Conservation (phyloP, 2,329 filamentous ascomycete genomes). For the Dactylellina drechsleri region DNA sequence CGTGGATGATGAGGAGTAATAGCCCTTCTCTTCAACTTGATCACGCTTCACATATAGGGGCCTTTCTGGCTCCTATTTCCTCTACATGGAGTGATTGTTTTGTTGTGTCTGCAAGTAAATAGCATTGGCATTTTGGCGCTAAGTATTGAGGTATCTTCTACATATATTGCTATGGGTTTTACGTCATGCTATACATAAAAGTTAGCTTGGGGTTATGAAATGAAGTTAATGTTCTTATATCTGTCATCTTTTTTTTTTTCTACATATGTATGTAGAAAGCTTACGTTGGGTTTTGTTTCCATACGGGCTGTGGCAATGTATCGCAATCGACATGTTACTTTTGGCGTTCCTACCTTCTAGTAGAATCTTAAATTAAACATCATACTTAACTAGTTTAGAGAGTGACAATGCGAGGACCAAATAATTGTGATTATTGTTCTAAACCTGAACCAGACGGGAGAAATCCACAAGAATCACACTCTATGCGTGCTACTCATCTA, state of each 20-base stretch:
- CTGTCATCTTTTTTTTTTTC: not conserved
- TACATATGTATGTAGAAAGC: not conserved
- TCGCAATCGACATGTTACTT: too few relatives aligned
- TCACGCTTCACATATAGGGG: not conserved
- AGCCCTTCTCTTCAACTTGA: not conserved
- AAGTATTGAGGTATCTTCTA: conserved; percentile 20
- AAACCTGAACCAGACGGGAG: too few relatives aligned
- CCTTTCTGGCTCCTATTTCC: conserved; percentile 2
- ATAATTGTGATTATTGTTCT: too few relatives aligned
- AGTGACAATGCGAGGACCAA: too few relatives aligned
- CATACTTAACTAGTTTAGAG: too few relatives aligned
- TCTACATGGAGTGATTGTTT: conserved; percentile 3
- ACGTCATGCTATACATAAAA: conserved; percentile 18
- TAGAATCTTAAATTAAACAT: too few relatives aligned
- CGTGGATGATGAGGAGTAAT: conserved; percentile 49
- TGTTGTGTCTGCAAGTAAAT: conserved; percentile 18
- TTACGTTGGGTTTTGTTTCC: not conserved
- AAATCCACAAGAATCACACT: too few relatives aligned
- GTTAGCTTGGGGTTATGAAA: conserved; percentile 23
- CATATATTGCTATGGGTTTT: conserved; percentile 21
- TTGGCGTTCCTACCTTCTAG: too few relatives aligned
- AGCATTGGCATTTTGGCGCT: conserved; percentile 51
- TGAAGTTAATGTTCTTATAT: conserved; percentile 20
- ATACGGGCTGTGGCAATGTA: too few relatives aligned
- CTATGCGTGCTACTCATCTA: too few relatives aligned